Conservation (phyloP, 768 basidiomycete genomes). For the Boletus rubroflammeus region DNA sequence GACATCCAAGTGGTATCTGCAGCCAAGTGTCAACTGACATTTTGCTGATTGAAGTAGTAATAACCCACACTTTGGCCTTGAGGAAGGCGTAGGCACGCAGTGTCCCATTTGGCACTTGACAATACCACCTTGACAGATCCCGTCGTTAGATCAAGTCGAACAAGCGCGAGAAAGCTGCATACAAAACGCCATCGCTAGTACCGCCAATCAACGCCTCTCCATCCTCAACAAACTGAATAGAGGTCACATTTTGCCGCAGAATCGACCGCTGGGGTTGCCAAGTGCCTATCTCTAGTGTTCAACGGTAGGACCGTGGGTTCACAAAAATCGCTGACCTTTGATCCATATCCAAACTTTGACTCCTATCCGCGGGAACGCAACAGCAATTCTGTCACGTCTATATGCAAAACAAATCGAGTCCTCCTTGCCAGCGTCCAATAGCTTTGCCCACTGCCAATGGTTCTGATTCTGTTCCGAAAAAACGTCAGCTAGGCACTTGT, state of each 20-base stretch:
- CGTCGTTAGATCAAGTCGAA: constrained; percentile 8
- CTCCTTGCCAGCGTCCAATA: constrained; percentile 48
- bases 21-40: constrained; percentile 9
- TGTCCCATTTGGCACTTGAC: constrained; percentile 64
- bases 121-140: constrained; percentile 52
- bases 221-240: constrained; percentile 59
- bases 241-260: constrained; percentile 58
- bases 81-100: constrained; percentile 58
- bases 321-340: constrained; percentile 40
- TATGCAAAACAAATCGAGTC: constrained; percentile 53
- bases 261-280: constrained; percentile 68
- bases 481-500: neutral
- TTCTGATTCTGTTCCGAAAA: constrained; percentile 37
- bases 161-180: constrained; percentile 19
- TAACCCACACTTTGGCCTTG: constrained; percentile 53
- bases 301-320: neutral
- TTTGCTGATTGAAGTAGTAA: neutral
- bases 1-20: constrained; percentile 53
- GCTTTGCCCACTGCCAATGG: constrained; percentile 54
- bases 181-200: constrained; percentile 69
- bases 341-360: constrained; percentile 65
- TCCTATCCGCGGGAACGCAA: constrained; percentile 54
- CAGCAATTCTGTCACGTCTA: constrained; percentile 54
- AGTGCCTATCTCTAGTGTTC: constrained; percentile 38
- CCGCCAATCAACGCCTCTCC: constrained; percentile 65